A percentile compares a stretch with the other conserved stretches of the same genome.
These are phyloP conservation scores for Fusarium beomiforme DNA, from an alignment of 2,329 filamentous ascomycete species.

Conservation along the genomic window DNA sequence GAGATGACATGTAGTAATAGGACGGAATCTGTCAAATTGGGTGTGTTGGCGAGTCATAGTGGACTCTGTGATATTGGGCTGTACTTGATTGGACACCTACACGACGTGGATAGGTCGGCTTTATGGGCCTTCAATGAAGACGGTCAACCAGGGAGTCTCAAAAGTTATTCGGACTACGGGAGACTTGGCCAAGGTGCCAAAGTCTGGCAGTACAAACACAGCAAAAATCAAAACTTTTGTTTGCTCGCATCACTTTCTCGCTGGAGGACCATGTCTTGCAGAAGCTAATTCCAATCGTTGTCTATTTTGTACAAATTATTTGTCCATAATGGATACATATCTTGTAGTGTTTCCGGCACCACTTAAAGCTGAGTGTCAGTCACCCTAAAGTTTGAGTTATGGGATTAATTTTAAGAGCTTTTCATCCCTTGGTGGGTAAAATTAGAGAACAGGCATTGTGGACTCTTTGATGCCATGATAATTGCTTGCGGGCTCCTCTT, in stretches of 20 bases:
- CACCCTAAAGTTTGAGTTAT: no score
- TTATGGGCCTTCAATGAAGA: conserved; percentile 13
- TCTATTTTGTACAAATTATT: neutral
- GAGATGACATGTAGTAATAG: conserved; percentile 9
- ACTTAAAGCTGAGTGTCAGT: no score
- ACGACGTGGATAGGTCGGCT: conserved; percentile 24
- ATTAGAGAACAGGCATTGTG: no score
- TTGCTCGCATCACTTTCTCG: neutral
- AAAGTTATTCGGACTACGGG: conserved; percentile 29
- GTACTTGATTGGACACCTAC: conserved; percentile 35
- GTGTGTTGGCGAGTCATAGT: conserved; percentile 20
- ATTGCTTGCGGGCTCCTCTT: no score
- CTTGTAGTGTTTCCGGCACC: no score
- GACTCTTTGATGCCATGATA: no score
- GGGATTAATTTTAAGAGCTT: no score
- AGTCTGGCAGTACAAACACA: conserved; percentile 24
- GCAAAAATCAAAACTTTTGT: conserved; percentile 13
- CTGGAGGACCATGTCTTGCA: no score
- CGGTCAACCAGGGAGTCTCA: conserved; percentile 17
- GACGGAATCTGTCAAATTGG: conserved; percentile 3
- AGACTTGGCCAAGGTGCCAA: conserved; percentile 24
- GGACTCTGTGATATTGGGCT: conserved; percentile 20
- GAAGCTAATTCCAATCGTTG: no score
- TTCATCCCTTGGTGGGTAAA: no score
- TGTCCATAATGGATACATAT: no score